These are phyloP conservation scores for Corymbia calophylla DNA, from an alignment of 441 rosid genomes.

Conservation along the genomic window DNA sequence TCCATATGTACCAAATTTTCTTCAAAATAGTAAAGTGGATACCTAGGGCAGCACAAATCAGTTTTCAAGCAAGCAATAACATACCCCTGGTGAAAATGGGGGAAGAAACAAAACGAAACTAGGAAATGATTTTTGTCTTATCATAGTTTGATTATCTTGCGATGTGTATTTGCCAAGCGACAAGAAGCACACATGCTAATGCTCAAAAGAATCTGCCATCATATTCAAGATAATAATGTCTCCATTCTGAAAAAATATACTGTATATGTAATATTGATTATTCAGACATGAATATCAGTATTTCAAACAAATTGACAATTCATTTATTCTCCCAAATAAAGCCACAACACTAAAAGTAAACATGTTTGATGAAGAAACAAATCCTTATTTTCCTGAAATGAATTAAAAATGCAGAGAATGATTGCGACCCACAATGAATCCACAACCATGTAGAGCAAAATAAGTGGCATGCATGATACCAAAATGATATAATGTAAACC, in stretches of 20 bases:
- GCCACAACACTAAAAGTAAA: background rate
- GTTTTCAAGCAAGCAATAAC: background rate
- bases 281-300: background rate
- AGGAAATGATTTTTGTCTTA: background rate
- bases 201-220: background rate
- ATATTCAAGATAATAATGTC: background rate
- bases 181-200: background rate
- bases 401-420: background rate
- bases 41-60: background rate
- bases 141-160: background rate
- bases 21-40: background rate
- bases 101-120: background rate
- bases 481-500: background rate
- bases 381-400: background rate
- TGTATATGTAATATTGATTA: background rate
- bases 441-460: background rate
- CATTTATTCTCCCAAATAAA: background rate
- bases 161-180: background rate
- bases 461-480: background rate
- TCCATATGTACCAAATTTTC: background rate
- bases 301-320: background rate
- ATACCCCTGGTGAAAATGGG: background rate
- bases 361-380: background rate
- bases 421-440: background rate
- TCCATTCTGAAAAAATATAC: background rate